Evolutionary conservation across 208 protist species (phyloP), one percentile per base, ranked within the genome.

Genomic region (Crithidia bombi): DNA sequence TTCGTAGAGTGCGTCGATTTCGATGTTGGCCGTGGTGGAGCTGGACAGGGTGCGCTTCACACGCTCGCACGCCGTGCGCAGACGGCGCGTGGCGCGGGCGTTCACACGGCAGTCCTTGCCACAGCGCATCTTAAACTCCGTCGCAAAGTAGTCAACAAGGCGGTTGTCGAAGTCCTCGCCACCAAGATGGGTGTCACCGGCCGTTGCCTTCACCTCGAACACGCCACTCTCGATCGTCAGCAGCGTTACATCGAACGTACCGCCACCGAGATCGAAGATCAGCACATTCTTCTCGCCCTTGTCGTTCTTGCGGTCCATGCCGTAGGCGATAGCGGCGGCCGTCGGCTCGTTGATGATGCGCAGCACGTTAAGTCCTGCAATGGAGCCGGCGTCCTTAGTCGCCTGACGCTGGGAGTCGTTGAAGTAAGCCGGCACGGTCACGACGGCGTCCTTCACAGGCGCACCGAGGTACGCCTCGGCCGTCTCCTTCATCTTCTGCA

Each of bases 261-360:
- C 98, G 58, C 98, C 98, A 56, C 98, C 98, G 23, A 99, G 83
- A 83, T 99, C 98, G 80, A 98, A 99, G 78, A 99, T 98, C 33
- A 99, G 92, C 55, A 99, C 89, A 71, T 97, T 98, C 62, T 82
- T 80, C 78, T 91, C 86, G 0, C 67, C 69, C 12, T 65, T 86
- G 26, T 98, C 95, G n/a, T 89, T 77, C 66, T 92, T 89, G 69
- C 98, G 98, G 79, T 99, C 97, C 57, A 99, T 93, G 69, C 98
- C 98, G 82, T 99, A 99, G 3, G 99, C 98, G 73, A 99, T 96
- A 57, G 99, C 98, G 28, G 99, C 98, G 1, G 99, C 98, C 30
- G 99, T 99, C 33, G 99, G 99, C 90, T 99, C 99, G 94, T 99
- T 99, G 85, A 99, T 99, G 86, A 99, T 99, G 81, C 99, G 95